phyloP scores from a whole-genome alignment of 2,329 filamentous ascomycete species.

The Arthroderma uncinatum region DNA sequence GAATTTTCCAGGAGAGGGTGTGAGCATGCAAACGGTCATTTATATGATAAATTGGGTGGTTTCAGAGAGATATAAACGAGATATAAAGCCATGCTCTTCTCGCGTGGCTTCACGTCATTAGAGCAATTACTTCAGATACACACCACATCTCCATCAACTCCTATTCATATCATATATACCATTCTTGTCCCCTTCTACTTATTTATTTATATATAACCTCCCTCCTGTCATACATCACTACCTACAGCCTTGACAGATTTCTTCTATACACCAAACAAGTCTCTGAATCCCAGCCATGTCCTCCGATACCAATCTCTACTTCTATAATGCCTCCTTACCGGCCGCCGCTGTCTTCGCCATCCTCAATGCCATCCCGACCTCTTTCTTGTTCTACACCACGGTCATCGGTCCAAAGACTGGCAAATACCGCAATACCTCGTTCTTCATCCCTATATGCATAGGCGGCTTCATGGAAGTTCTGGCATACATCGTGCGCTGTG shows the following conservation, averaged over 20 bases:
- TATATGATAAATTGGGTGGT: neutral
- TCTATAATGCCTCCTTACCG: conserved; percentile 36
- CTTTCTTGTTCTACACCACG: conserved; percentile 34
- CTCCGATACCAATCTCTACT: conserved; percentile 27
- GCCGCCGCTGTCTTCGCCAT: conserved; percentile 35
- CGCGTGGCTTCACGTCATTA: neutral
- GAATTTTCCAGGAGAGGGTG: neutral
- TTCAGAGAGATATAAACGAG: neutral
- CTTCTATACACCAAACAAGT: neutral
- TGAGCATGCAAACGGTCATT: neutral
- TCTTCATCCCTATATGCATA: conserved; percentile 36
- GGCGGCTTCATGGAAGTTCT: conserved; percentile 35
- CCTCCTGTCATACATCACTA: neutral
- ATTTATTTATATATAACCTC: neutral
- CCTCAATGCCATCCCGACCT: conserved; percentile 32
- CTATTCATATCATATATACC: too few relatives aligned
- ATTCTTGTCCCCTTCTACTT: neutral
- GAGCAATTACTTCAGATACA: neutral
- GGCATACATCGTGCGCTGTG: conserved; percentile 33
- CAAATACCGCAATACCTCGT: conserved; percentile 21
- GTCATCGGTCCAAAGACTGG: conserved; percentile 33
- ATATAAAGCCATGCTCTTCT: neutral
- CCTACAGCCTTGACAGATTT: too few relatives aligned
- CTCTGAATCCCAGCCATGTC: neutral
- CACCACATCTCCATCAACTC: too few relatives aligned